Conservation (phyloP, 2,329 filamentous ascomycete genomes). For the Claviceps arundinis region DNA sequence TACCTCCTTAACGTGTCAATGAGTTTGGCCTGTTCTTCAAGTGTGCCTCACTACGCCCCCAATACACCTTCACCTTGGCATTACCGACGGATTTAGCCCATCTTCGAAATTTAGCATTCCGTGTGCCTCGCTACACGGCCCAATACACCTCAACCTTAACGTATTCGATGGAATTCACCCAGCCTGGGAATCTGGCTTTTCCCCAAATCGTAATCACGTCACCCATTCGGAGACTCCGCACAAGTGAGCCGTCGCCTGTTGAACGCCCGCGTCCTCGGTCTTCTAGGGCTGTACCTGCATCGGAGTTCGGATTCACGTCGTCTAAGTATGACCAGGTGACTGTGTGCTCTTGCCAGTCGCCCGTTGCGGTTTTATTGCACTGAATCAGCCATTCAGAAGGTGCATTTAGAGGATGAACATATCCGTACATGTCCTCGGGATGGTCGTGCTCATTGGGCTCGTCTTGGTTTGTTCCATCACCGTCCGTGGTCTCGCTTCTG, state of each 20-base stretch:
- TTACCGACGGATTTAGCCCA: too few species aligned
- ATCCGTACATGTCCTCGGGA: slow-evolving; percentile 14
- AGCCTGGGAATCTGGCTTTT: slow-evolving; percentile 40
- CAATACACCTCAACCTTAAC: slow-evolving; percentile 46
- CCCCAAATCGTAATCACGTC: slow-evolving; percentile 51
- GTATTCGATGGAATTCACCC: slow-evolving; percentile 37
- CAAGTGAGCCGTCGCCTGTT: slow-evolving; percentile 41
- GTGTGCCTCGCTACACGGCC: slow-evolving; percentile 25
- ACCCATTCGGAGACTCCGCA: slow-evolving; percentile 41
- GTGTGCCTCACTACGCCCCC: too few species aligned
- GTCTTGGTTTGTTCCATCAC: neutral
- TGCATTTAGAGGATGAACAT: slow-evolving; percentile 25
- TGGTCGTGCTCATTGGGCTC: neutral
- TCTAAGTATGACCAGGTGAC: slow-evolving; percentile 43
- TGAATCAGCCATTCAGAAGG: slow-evolving; percentile 31
- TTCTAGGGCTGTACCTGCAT: slow-evolving; percentile 23
- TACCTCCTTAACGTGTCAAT: too few species aligned
- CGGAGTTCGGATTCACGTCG: slow-evolving; percentile 28
- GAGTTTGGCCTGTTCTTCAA: too few species aligned
- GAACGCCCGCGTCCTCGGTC: slow-evolving; percentile 34
- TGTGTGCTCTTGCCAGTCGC: slow-evolving; percentile 24
- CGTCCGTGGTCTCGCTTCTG: neutral
- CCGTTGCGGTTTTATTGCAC: slow-evolving; percentile 27
- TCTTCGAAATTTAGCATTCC: too few species aligned
- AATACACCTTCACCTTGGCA: too few species aligned